A percentile compares a stretch with the other conserved stretches of the same genome.
phyloP scores from a whole-genome alignment of 345 rosid species.

The Pelargonium nanum region DNA sequence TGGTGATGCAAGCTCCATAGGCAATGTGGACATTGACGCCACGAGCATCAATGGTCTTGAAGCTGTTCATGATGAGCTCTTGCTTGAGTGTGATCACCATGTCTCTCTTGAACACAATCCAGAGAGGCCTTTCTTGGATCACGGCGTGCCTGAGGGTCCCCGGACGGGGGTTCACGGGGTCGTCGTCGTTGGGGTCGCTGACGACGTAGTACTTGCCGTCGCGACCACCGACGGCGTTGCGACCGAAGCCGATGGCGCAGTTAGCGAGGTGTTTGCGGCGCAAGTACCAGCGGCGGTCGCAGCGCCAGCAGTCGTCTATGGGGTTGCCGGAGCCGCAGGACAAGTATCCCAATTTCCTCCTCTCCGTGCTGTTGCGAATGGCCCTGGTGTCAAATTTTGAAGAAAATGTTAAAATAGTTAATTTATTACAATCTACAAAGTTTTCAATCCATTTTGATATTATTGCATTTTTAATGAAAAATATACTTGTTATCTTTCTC shows the following conservation, averaged over 20 bases:
- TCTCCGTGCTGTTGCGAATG: conserved; percentile 57
- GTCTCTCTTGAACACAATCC: conserved; percentile 75
- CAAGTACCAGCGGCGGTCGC: conserved; percentile 49
- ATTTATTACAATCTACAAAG: too few relatives aligned
- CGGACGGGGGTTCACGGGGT: conserved; percentile 60
- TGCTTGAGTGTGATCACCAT: conserved; percentile 63
- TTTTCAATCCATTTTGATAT: too few relatives aligned
- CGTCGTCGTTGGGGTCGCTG: conserved; percentile 42
- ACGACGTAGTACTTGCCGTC: conserved; percentile 68
- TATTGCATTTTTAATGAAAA: too few relatives aligned
- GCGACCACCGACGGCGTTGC: conserved; percentile 68
- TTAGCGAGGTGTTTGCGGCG: conserved; percentile 47
- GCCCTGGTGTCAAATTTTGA: conserved; percentile 28
- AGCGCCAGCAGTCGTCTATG: conserved; percentile 89
- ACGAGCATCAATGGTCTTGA: conserved; percentile 68
- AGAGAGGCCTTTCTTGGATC: conserved; percentile 59
- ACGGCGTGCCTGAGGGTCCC: conserved; percentile 81
- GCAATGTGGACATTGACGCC: conserved; percentile 42
- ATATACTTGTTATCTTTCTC: too few relatives aligned
- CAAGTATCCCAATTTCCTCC: conserved; percentile 37
- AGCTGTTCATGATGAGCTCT: conserved; percentile 81
- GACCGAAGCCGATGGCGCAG: conserved; percentile 71
- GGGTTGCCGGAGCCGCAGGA: conserved; percentile 51
- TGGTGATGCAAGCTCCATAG: conserved; percentile 48
- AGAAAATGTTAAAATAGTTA: neutral